These are phyloP conservation scores for Sphaceloma murrayae DNA, from an alignment of 2,329 filamentous ascomycete genomes.

Conservation along the genomic window DNA sequence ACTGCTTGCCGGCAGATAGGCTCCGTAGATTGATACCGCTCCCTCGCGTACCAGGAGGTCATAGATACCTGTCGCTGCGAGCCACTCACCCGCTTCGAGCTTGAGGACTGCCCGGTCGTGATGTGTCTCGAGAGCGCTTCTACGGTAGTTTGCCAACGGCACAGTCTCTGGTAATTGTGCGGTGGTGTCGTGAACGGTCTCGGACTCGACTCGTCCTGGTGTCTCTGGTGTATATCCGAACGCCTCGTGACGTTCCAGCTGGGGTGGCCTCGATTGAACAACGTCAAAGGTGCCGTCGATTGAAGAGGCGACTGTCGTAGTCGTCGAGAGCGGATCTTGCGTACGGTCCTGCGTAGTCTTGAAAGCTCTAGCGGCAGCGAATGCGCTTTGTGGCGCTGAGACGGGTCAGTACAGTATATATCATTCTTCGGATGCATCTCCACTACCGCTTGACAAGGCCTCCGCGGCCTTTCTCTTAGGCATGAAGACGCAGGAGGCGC, in stretches of 20 bases:
- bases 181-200: too few relatives aligned
- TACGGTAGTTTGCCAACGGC: background rate
- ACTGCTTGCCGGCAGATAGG: conserved; percentile 45
- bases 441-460: conserved; percentile 24
- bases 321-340: background rate
- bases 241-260: conserved; percentile 18
- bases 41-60: conserved; percentile 54
- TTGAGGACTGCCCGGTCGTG: conserved; percentile 14
- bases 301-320: conserved; percentile 7
- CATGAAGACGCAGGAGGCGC: background rate
- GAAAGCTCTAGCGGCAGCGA: conserved; percentile 24
- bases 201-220: background rate
- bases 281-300: background rate
- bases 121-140: background rate
- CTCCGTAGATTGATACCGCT: conserved; percentile 55
- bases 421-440: background rate
- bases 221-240: conserved; percentile 15
- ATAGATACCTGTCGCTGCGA: conserved; percentile 52
- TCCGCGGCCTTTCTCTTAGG: conserved; percentile 23
- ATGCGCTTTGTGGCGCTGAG: conserved; percentile 26
- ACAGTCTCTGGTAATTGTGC: background rate
- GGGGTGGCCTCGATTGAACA: background rate
- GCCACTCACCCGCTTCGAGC: conserved; percentile 26
- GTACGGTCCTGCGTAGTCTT: too few relatives aligned
- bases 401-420: conserved; percentile 17